Base-by-base conservation (phyloP, 345 rosid genomes). In the Hibiscus tridactylites region DNA sequence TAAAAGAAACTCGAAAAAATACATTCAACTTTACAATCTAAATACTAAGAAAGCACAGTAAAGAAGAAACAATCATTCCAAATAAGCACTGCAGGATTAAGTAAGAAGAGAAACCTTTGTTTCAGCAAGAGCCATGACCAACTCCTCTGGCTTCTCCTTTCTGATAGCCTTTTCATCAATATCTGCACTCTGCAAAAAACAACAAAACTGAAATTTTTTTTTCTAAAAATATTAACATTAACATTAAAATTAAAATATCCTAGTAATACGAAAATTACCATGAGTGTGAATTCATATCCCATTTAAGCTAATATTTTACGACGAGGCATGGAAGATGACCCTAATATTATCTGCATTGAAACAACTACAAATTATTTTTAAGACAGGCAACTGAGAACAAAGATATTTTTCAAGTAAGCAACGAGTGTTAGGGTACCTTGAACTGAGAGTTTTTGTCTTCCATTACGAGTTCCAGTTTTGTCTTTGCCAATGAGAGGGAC, bases 121-220 rank as follows among this genome's bases (percentile, higher is more conserved):
- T 83, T 94, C 96, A 60, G 98, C 97, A 69, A 94, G 83, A 75
- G 95, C 88, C 82, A 88, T 80, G 12, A 91, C 97, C 83, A 94
- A 81, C 28, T 94, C 96, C 74, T 91, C 96, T 6, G 97, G 97
- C 64, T 81, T 88, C 68, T 58, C 35, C 68, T 82, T 86, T 16
- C 98, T 86, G 56, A 90, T 90, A 66, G 64, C 47, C 71, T 90
- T 90, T 77, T 94, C 98, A 71, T 94, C 98, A 79, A 91, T 90
- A 75, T 90, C 97, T 75, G 95, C 98, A 81, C 86, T 86, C 98
- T 91, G 79, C 64, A 61, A 37, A 46, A 9, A 24, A 49, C 33
- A 46, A 9, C 31, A 61, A 15, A 54, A 52, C 60, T 35, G 31
- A 64, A 35, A 35, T 33, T 46, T 19, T 6, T 21, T 21, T 9